phyloP scores from a whole-genome alignment of 768 basidiomycete genomes.

The Calvatia gigantea region DNA sequence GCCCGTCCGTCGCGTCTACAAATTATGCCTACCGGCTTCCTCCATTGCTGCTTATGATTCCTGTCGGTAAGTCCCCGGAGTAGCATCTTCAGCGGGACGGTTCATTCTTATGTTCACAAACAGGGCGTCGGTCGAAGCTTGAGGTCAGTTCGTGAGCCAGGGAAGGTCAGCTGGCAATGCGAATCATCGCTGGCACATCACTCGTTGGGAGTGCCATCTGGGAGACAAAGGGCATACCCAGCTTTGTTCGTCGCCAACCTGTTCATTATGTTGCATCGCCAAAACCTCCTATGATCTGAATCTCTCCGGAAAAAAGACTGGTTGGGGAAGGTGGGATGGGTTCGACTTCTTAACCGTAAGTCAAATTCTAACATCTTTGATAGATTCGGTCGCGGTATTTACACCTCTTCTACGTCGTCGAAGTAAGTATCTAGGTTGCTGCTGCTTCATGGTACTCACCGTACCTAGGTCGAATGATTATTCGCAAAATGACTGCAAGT shows the following conservation, averaged over 20 bases:
- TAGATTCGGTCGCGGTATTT: constrained; percentile 70
- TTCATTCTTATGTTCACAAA: neutral
- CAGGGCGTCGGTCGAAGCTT: constrained; percentile 51
- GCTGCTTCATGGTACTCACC: neutral
- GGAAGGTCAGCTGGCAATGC: constrained; percentile 66
- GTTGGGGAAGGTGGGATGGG: constrained; percentile 59
- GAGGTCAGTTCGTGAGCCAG: constrained; percentile 51
- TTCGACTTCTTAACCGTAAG: neutral
- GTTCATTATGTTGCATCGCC: constrained; percentile 63
- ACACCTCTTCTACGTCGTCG: constrained; percentile 77
- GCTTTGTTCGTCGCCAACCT: constrained; percentile 53
- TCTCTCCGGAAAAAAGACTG: constrained; percentile 65
- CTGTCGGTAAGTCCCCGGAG: constrained; percentile 43
- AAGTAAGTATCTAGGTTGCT: constrained; percentile 40
- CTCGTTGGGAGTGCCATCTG: constrained; percentile 58
- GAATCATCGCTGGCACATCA: constrained; percentile 75
- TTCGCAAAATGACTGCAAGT: constrained; percentile 54
- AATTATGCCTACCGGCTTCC: constrained; percentile 49
- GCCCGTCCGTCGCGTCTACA: constrained; percentile 58
- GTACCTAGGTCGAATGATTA: constrained; percentile 61
- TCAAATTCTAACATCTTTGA: neutral
- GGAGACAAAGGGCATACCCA: constrained; percentile 58
- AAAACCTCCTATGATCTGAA: constrained; percentile 61
- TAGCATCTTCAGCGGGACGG: neutral
- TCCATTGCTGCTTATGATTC: constrained; percentile 55